Percentiles rank a stretch among this genome's conserved stretches.
These are phyloP conservation scores for Thuja plicata DNA, from an alignment of 83 land plant genomes.

Conservation along the genomic window DNA sequence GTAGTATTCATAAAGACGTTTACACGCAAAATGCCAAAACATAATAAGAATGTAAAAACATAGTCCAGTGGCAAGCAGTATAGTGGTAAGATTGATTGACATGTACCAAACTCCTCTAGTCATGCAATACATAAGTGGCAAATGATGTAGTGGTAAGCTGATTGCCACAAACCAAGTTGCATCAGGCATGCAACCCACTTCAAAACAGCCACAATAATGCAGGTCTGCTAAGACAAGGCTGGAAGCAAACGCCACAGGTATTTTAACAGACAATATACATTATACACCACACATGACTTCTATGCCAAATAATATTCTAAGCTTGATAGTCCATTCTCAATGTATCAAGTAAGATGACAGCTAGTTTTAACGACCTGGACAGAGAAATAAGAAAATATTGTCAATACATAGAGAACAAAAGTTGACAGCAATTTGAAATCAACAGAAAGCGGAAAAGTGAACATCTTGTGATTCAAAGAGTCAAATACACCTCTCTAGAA, in stretches of 20 bases:
- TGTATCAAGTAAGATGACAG: neutral
- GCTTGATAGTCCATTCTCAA: neutral
- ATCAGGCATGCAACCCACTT: neutral
- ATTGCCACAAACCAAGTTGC: neutral
- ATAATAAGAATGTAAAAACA: neutral
- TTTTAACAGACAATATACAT: neutral
- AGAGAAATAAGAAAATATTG: neutral
- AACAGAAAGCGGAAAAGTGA: neutral
- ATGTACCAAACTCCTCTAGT: neutral
- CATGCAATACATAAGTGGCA: neutral
- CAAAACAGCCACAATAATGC: neutral
- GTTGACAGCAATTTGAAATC: neutral
- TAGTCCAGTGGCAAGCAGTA: neutral
- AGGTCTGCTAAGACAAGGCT: neutral
- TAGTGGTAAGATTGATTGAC: neutral
- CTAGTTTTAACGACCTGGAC: neutral
- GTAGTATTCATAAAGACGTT: neutral
- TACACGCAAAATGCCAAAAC: neutral
- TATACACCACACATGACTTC: neutral
- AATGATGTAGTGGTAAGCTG: neutral
- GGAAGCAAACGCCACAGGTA: neutral
- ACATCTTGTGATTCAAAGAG: neutral
- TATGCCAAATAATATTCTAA: neutral
- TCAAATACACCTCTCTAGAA: neutral
- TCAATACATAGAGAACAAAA: neutral